phyloP scores from a whole-genome alignment of 2,329 filamentous ascomycete species.

The Teratosphaeria viscida region DNA sequence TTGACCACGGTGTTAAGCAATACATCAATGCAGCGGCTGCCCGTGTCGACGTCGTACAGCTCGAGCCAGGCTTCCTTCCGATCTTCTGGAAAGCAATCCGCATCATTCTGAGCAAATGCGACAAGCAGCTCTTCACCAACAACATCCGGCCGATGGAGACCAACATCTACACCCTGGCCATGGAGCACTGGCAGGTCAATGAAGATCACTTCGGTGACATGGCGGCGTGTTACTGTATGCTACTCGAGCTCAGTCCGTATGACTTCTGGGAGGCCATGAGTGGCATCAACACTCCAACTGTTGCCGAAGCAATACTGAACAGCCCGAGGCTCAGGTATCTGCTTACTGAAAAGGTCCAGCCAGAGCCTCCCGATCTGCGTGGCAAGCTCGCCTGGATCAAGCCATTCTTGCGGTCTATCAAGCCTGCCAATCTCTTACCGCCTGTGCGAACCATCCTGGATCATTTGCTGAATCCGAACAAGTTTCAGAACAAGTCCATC shows the following conservation, averaged over 20 bases:
- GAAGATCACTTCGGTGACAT: conserved; percentile 53
- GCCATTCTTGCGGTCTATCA: conserved; percentile 67
- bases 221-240: conserved; percentile 56
- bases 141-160: conserved; percentile 70
- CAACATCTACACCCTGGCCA: conserved; percentile 49
- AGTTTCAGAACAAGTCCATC: conserved; percentile 42
- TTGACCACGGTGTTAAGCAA: conserved; percentile 77
- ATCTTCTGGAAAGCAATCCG: conserved; percentile 72
- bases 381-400: conserved; percentile 67
- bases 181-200: conserved; percentile 52
- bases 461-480: conserved; percentile 55
- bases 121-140: conserved; percentile 63
- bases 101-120: conserved; percentile 62
- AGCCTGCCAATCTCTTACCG: conserved; percentile 63
- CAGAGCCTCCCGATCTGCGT: conserved; percentile 45
- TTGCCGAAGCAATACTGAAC: conserved; percentile 75
- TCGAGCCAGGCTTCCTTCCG: conserved; percentile 46
- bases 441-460: conserved; percentile 70
- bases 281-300: conserved; percentile 64
- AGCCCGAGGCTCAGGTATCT: conserved; percentile 56
- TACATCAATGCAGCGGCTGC: conserved; percentile 58
- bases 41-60: conserved; percentile 47
- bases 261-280: conserved; percentile 86
- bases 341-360: conserved; percentile 44
- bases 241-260: conserved; percentile 64